These are phyloP conservation scores for Monosporozyma yasuniensis DNA, from an alignment of 805 yeast genomes.

Conservation along the genomic window DNA sequence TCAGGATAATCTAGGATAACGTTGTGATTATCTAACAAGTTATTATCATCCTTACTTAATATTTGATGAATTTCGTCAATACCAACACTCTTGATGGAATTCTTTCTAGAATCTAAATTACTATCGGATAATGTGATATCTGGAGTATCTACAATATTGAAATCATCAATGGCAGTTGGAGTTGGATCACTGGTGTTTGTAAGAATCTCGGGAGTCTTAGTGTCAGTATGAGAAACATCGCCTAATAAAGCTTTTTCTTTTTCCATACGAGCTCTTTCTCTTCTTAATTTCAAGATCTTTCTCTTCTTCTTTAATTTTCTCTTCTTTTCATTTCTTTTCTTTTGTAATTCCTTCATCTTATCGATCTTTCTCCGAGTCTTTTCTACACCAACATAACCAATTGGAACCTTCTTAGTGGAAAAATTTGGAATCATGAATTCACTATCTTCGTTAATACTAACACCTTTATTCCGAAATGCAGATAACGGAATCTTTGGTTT, in stretches of 20 bases:
- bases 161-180: not conserved
- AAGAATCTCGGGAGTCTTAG: not conserved
- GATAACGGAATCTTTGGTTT: constrained; percentile 66
- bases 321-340: constrained; percentile 28
- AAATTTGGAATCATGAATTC: constrained; percentile 25
- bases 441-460: constrained; percentile 29
- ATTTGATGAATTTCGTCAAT: constrained; percentile 27
- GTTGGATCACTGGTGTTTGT: not conserved
- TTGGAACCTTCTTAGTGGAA: constrained; percentile 27
- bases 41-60: constrained; percentile 20
- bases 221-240: constrained; percentile 1
- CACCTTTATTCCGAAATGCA: constrained; percentile 80
- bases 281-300: constrained; percentile 23
- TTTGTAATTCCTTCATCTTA: constrained; percentile 29
- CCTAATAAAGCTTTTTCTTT: constrained; percentile 13
- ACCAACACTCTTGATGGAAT: constrained; percentile 24
- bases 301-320: constrained; percentile 28
- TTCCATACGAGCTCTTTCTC: constrained; percentile 26
- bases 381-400: constrained; percentile 31
- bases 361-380: constrained; percentile 30
- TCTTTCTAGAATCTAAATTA: constrained; percentile 10
- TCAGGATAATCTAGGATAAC: constrained; percentile 5
- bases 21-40: constrained; percentile 12
- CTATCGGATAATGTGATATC: not conserved
- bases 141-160: not conserved